Evolutionary conservation across 306 rosid species (phyloP).

Genomic region (Hippophae tibetana): DNA sequence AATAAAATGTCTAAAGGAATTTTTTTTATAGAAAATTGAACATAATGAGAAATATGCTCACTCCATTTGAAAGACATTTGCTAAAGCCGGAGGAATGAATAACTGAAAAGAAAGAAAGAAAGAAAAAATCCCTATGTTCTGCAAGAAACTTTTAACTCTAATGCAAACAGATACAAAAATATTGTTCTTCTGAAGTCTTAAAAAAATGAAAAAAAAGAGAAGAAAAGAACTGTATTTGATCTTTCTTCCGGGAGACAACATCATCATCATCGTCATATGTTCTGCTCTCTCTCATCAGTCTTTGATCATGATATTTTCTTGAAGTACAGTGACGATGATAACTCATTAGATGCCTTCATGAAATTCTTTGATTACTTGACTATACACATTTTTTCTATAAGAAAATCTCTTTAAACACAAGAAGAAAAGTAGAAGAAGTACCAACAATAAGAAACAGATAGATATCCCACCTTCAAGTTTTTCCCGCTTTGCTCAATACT

Average conservation of each 20-base stretch:
- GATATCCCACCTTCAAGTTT: slow-evolving; percentile 29
- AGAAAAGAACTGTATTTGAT: slow-evolving; percentile 13
- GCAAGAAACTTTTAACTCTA: slow-evolving; percentile 24
- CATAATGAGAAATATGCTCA: slow-evolving; percentile 12
- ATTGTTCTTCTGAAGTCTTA: slow-evolving; percentile 10
- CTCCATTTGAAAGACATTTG: slow-evolving; percentile 19
- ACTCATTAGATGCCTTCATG: slow-evolving; percentile 30
- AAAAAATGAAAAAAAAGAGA: neutral
- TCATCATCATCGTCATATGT: slow-evolving; percentile 20
- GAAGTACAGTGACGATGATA: slow-evolving; percentile 20
- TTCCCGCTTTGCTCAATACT: slow-evolving; percentile 28
- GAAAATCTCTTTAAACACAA: slow-evolving; percentile 23
- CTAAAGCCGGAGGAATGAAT: slow-evolving; percentile 25
- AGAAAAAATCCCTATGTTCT: slow-evolving; percentile 35
- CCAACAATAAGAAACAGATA: slow-evolving; percentile 24
- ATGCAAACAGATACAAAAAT: slow-evolving; percentile 30
- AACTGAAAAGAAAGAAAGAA: too few species aligned
- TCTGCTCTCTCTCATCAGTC: slow-evolving; percentile 13
- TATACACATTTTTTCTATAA: slow-evolving; percentile 33
- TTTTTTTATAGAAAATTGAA: neutral
- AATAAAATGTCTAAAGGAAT: neutral
- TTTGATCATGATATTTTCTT: slow-evolving; percentile 19
- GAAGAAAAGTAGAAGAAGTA: slow-evolving; percentile 28
- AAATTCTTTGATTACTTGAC: slow-evolving; percentile 32
- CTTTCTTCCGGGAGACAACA: slow-evolving; percentile 23